Conservation (phyloP, 495 filamentous ascomycete species). For the Melanomma pulvis-pyrius region DNA sequence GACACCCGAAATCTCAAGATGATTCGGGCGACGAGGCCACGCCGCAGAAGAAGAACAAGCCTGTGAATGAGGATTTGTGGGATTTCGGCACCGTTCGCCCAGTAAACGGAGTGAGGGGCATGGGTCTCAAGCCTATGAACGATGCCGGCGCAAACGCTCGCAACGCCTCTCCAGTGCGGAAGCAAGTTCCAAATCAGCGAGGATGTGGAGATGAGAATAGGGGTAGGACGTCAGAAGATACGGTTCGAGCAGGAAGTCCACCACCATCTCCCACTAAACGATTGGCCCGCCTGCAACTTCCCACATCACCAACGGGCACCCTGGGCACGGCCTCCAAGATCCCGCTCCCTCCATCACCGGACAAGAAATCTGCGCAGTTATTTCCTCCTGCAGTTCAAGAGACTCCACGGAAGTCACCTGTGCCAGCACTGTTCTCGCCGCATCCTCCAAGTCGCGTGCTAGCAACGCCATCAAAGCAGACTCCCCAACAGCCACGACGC, state of each 20-base stretch:
- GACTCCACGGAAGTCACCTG: constrained; percentile 39
- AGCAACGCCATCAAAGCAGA: constrained; percentile 25
- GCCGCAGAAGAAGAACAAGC: constrained; percentile 25
- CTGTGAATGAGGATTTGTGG: constrained; percentile 78
- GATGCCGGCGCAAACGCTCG: constrained; percentile 70
- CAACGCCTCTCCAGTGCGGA: constrained; percentile 44
- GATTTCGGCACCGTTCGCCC: constrained; percentile 92
- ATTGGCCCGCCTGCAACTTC: constrained; percentile 50
- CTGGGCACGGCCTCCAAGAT: constrained; percentile 51
- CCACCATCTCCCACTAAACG: constrained; percentile 63
- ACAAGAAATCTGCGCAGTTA: constrained; percentile 25
- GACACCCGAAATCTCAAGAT: constrained; percentile 59
- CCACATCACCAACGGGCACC: constrained; percentile 53
- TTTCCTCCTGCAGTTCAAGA: constrained; percentile 18
- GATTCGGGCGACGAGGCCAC: constrained; percentile 55
- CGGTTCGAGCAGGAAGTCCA: constrained; percentile 41
- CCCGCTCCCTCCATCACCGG: constrained; percentile 62
- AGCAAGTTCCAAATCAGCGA: constrained; percentile 22
- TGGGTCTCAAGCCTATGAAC: constrained; percentile 67
- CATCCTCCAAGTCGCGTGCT: constrained; percentile 21
- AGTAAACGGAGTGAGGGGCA: constrained; percentile 53
- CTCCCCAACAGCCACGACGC: constrained; percentile 37
- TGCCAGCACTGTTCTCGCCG: constrained; percentile 49
- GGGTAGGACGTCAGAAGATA: constrained; percentile 26
- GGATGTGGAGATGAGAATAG: constrained; percentile 30